Conservation (phyloP, 352 stramenopile genomes). For the Globisporangium cystogenes region DNA sequence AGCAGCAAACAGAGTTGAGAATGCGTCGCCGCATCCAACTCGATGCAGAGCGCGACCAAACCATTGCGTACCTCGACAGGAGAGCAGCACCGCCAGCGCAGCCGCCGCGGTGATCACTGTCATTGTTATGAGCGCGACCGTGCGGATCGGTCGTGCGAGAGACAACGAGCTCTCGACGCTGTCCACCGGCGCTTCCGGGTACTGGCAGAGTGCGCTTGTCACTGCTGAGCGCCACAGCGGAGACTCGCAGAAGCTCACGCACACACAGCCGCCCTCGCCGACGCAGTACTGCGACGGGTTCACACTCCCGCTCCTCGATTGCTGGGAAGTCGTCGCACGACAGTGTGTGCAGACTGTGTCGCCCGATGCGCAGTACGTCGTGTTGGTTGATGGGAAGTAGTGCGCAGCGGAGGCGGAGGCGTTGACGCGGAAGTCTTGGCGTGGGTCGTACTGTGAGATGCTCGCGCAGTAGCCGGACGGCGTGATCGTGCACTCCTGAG, state of each 20-base stretch:
- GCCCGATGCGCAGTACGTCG: conserved; percentile 33
- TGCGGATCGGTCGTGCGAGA: not conserved
- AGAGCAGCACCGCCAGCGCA: conserved; percentile 8
- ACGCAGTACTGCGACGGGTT: conserved; percentile 24
- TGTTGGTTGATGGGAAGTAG: conserved; percentile 47
- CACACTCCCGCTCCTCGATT: not conserved
- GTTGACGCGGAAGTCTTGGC: conserved; percentile 21
- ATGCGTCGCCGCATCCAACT: too few species aligned
- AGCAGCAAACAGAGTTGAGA: not conserved
- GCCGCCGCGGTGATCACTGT: conserved; percentile 5
- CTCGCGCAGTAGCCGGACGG: conserved; percentile 28
- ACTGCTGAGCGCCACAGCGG: conserved; percentile 15
- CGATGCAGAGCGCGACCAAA: too few species aligned
- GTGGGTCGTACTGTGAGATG: conserved; percentile 17
- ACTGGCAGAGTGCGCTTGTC: conserved; percentile 11
- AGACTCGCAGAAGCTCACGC: conserved; percentile 33
- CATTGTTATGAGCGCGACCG: conserved; percentile 1
- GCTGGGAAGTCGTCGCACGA: conserved; percentile 4
- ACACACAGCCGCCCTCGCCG: conserved; percentile 27
- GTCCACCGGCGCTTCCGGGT: conserved; percentile 5
- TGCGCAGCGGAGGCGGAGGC: conserved; percentile 10
- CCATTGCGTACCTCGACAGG: conserved; percentile 11
- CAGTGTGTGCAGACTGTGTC: conserved; percentile 24
- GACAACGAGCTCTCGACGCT: not conserved
- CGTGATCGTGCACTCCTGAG: conserved; percentile 23